A percentile compares a stretch with the other conserved stretches of the same genome.
These are phyloP conservation scores for Penicillium sp. DNA, from an alignment of 2,329 filamentous ascomycete species.

Conservation along the genomic window DNA sequence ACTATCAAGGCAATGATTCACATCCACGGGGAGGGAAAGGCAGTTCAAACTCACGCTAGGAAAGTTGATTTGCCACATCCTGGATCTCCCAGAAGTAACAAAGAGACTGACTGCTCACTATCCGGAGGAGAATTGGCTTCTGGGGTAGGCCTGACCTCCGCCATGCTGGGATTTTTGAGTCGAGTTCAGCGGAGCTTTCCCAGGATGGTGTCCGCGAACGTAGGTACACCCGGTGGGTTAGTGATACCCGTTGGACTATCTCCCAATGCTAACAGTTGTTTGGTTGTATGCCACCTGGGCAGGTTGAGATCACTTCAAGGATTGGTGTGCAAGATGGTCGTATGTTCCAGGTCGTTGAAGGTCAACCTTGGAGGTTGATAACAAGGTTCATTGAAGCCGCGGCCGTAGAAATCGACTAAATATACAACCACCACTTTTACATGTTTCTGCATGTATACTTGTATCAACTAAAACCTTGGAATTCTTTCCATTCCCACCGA, in stretches of 20 bases:
- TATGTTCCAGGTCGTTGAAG: neutral
- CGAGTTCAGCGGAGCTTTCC: neutral
- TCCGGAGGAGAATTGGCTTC: slow-evolving; percentile 2
- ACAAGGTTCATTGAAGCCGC: neutral
- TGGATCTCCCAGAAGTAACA: slow-evolving; percentile 61
- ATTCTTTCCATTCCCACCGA: neutral
- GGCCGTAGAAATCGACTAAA: neutral
- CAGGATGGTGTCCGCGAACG: neutral
- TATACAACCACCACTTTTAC: neutral
- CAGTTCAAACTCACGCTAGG: slow-evolving; percentile 54
- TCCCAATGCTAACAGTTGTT: neutral
- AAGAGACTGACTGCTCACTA: slow-evolving; percentile 28
- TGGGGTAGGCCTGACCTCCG: neutral
- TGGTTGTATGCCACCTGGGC: too few relatives aligned
- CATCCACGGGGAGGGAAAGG: too few relatives aligned
- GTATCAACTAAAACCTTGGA: neutral
- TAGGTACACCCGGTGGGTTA: neutral
- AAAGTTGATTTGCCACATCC: slow-evolving; percentile 66
- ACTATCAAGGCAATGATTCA: neutral
- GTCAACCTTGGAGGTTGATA: neutral
- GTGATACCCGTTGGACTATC: neutral
- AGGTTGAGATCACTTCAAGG: neutral
- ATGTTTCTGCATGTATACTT: neutral
- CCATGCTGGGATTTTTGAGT: slow-evolving; percentile 4
- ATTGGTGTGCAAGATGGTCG: neutral